Conservation (phyloP, 164 flowering plant genomes). For the Brasenia schreberi region DNA sequence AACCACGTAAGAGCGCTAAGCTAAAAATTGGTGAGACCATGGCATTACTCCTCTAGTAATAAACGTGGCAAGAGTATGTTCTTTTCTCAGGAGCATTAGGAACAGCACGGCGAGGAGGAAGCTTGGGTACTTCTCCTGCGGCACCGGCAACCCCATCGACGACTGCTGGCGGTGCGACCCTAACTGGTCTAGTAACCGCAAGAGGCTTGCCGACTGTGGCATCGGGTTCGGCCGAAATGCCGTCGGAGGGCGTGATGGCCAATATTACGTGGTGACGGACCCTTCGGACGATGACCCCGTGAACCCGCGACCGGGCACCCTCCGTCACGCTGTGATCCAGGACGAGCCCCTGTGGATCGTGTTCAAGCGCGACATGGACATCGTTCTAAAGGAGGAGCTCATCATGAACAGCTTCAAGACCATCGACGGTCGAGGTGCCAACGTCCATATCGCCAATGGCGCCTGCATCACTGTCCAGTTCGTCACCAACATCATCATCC, state of each 20-base stretch:
- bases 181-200: constrained; percentile 63
- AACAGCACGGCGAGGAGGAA: constrained; percentile 72
- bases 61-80: background rate
- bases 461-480: constrained; percentile 34
- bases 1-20: too few relatives aligned
- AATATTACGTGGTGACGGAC: constrained; percentile 81
- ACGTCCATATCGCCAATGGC: constrained; percentile 36
- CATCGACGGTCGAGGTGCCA: constrained; percentile 30
- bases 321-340: constrained; percentile 93
- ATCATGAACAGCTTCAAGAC: constrained; percentile 41
- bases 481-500: constrained; percentile 30
- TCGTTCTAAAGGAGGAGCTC: constrained; percentile 30
- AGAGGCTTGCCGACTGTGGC: constrained; percentile 90
- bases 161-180: constrained; percentile 88
- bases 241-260: constrained; percentile 88
- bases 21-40: too few relatives aligned
- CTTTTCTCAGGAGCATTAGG: constrained; percentile 34
- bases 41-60: too few relatives aligned
- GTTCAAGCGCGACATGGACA: constrained; percentile 34
- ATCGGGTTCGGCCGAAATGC: constrained; percentile 94
- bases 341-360: constrained; percentile 57
- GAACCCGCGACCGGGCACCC: constrained; percentile 80
- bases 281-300: constrained; percentile 72
- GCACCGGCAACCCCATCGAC: constrained; percentile 83
- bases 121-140: constrained; percentile 60